Conservation (phyloP, 208 protist genomes). For the Wallacemonas rigidus region DNA sequence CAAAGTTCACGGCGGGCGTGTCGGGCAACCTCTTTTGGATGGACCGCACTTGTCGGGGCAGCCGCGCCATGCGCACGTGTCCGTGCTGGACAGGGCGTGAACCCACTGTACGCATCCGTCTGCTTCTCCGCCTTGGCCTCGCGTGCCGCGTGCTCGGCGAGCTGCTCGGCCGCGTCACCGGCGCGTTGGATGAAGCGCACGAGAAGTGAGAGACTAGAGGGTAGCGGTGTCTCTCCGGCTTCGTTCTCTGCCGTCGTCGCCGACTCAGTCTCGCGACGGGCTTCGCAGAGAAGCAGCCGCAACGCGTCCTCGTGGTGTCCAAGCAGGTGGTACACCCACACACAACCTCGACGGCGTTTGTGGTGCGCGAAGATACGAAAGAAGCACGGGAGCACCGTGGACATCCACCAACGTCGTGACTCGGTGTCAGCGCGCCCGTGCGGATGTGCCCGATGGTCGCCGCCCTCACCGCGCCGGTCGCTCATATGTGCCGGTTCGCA, state of each 20-base stretch:
- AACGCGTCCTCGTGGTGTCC: constrained; percentile 27
- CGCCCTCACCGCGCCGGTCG: neutral
- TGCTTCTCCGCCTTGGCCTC: neutral
- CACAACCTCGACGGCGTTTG: constrained; percentile 24
- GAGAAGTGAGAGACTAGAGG: neutral
- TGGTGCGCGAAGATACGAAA: constrained; percentile 12
- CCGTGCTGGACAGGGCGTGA: neutral
- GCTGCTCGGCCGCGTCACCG: neutral
- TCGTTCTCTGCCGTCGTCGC: neutral
- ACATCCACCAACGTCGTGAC: neutral
- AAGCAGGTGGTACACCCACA: constrained; percentile 39
- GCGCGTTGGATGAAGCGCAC: constrained; percentile 7
- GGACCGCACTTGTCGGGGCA: neutral
- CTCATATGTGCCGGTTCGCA: neutral
- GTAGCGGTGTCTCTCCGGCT: neutral
- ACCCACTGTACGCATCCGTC: neutral
- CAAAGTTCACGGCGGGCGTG: constrained; percentile 20
- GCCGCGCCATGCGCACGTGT: neutral
- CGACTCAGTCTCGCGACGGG: neutral
- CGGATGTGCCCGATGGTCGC: too few relatives aligned
- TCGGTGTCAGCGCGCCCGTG: neutral
- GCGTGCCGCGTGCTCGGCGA: too few relatives aligned
- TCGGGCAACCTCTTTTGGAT: constrained; percentile 10
- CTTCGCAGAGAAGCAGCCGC: constrained; percentile 6
- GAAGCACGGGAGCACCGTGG: constrained; percentile 1